Evolutionary conservation across 192 early-diverging fungal species (phyloP), one percentile per base, ranked within the genome.

Genomic region (Coemansia sp.): DNA sequence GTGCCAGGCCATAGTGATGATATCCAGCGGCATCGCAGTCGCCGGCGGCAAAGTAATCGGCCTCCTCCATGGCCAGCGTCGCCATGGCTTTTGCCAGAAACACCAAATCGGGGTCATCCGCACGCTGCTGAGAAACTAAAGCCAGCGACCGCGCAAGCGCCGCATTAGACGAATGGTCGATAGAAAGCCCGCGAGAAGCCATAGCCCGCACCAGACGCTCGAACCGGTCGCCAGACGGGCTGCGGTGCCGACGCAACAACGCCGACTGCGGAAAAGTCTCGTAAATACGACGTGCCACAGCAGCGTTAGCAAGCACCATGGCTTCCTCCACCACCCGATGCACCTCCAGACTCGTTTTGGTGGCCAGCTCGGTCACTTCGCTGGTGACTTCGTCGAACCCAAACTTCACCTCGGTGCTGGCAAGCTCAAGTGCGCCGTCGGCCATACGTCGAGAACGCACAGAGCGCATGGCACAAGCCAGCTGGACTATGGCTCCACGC

Each of bases 251-350:
- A 52, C 91, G 84, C 32, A 92, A 80, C 51, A 92, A 72, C 30
- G 90, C 87, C 16, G 86, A 79, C 2, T 72, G 66, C 17, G 81
- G 83, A 45, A 84, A 86, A 0, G 81, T 69, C 32, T 83, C 60
- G 71, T 89, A 81, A 31, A 91, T 84, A 25, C 83, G 61, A 8
- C 85, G 71, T 14, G 88, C 91, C 5, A 92, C 91, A 5, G 85
- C 82, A 0, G 79, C 61, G 61, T 92, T 92, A 36, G 91, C 91
- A 67, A 91, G 77, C 58, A 92, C 87, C 91, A 92, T 92, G 50
- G 90, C 89, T 66, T 92, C 91, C 45, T 89, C 91, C 28, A 92
- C 87, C 14, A 91, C 78, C 12, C 87, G 84, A 74, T 92, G 91
- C 29, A 90, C 85, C 62, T 89, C 88, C 64, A 90, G 67, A 3